These are phyloP conservation scores for Rutstroemia sp. DNA, from an alignment of 2,329 filamentous ascomycete species.

Conservation along the genomic window DNA sequence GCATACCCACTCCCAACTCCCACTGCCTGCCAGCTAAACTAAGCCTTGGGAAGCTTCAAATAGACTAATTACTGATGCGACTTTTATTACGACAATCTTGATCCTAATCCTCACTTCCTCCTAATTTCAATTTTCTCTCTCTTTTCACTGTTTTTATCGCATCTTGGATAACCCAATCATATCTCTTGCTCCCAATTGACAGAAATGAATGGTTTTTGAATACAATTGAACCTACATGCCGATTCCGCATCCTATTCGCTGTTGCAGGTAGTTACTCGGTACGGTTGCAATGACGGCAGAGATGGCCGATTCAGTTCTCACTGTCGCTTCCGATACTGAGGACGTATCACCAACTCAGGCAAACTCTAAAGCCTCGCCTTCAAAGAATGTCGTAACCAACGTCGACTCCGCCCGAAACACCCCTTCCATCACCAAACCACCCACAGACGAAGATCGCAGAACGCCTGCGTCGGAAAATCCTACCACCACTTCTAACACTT, in stretches of 20 bases:
- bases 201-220: background rate
- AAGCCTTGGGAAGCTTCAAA: background rate
- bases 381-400: conserved; percentile 23
- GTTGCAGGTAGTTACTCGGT: background rate
- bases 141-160: too few relatives aligned
- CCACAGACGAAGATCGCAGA: conserved; percentile 26
- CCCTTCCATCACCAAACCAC: conserved; percentile 13
- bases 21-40: background rate
- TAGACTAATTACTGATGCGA: background rate
- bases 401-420: conserved; percentile 21
- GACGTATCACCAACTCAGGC: conserved; percentile 8
- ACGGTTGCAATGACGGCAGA: background rate
- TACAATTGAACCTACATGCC: background rate
- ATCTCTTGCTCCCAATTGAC: background rate
- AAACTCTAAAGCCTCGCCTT: conserved; percentile 10
- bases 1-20: background rate
- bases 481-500: conserved; percentile 20
- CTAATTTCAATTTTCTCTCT: background rate
- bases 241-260: background rate
- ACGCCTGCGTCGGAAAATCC: conserved; percentile 19
- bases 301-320: conserved; percentile 7
- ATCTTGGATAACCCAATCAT: background rate
- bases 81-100: background rate
- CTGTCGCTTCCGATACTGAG: conserved; percentile 20
- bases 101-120: background rate